These are phyloP conservation scores for Alternaria rosae DNA, from an alignment of 2,329 filamentous ascomycete species.

Conservation along the genomic window DNA sequence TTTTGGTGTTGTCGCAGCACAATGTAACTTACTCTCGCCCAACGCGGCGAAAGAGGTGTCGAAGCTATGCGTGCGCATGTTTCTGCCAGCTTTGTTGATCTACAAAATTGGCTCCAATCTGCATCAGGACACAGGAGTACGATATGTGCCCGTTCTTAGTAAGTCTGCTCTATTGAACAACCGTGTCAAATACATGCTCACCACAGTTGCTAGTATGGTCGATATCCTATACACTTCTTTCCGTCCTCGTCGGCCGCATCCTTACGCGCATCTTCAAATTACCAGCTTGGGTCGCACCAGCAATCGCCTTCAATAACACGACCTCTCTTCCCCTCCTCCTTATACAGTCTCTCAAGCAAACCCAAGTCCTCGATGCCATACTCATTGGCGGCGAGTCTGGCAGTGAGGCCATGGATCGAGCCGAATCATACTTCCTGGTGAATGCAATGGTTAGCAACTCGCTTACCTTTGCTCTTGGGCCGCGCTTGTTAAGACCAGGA, in stretches of 20 bases:
- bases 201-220: slow-evolving; percentile 56
- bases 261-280: slow-evolving; percentile 57
- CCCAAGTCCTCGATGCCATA: slow-evolving; percentile 62
- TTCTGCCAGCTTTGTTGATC: slow-evolving; percentile 62
- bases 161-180: slow-evolving; percentile 10
- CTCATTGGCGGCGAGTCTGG: slow-evolving; percentile 56
- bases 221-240: slow-evolving; percentile 58
- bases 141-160: slow-evolving; percentile 60
- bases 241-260: slow-evolving; percentile 56
- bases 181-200: slow-evolving; percentile 5
- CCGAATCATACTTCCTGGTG: slow-evolving; percentile 71
- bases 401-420: slow-evolving; percentile 61
- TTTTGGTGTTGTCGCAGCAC: slow-evolving; percentile 60
- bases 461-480: slow-evolving; percentile 70
- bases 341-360: slow-evolving; percentile 61
- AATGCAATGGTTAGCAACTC: slow-evolving; percentile 70
- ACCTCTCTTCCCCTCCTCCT: slow-evolving; percentile 62
- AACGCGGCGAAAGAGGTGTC: slow-evolving; percentile 61
- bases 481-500: slow-evolving; percentile 61
- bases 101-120: slow-evolving; percentile 62
- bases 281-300: slow-evolving; percentile 62
- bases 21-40: slow-evolving; percentile 58
- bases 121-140: slow-evolving; percentile 54
- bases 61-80: slow-evolving; percentile 60
- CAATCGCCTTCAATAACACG: slow-evolving; percentile 66